These are phyloP conservation scores for Paracorniculantispora psalliotae DNA, from an alignment of 2,329 filamentous ascomycete genomes.

Conservation along the genomic window DNA sequence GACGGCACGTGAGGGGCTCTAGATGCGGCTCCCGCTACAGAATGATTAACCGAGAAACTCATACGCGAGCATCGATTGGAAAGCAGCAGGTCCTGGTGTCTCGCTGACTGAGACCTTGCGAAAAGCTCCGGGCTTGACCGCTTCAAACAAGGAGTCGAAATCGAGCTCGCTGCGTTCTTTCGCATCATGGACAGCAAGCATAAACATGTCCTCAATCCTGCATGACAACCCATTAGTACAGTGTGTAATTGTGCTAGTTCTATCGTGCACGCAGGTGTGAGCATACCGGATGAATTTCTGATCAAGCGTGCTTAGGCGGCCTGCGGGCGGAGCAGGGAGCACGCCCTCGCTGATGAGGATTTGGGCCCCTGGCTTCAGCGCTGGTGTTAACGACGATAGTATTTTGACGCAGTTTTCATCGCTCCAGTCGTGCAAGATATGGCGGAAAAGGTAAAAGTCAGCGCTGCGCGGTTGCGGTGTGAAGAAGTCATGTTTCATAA, in stretches of 20 bases:
- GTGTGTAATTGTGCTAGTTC: background rate
- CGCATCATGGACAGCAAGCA: background rate
- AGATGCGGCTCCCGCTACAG: too few relatives aligned
- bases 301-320: background rate
- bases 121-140: background rate
- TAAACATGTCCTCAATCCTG: background rate
- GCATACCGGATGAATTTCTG: background rate
- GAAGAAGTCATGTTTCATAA: slow-evolving; percentile 34
- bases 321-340: background rate
- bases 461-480: slow-evolving; percentile 31
- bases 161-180: background rate
- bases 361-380: slow-evolving; percentile 37
- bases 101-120: too few relatives aligned
- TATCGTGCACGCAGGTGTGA: too few relatives aligned
- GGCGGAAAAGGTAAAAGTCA: slow-evolving; percentile 44
- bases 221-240: background rate
- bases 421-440: slow-evolving; percentile 52
- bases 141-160: background rate
- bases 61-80: too few relatives aligned
- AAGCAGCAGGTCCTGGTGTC: too few relatives aligned
- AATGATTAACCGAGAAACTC: too few relatives aligned
- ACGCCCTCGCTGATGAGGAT: slow-evolving; percentile 34
- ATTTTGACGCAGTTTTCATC: slow-evolving; percentile 37
- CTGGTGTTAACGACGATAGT: slow-evolving; percentile 35
- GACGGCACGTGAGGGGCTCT: too few relatives aligned